These are phyloP conservation scores for Lactifluus volemus DNA, from an alignment of 768 basidiomycete species.

Conservation along the genomic window DNA sequence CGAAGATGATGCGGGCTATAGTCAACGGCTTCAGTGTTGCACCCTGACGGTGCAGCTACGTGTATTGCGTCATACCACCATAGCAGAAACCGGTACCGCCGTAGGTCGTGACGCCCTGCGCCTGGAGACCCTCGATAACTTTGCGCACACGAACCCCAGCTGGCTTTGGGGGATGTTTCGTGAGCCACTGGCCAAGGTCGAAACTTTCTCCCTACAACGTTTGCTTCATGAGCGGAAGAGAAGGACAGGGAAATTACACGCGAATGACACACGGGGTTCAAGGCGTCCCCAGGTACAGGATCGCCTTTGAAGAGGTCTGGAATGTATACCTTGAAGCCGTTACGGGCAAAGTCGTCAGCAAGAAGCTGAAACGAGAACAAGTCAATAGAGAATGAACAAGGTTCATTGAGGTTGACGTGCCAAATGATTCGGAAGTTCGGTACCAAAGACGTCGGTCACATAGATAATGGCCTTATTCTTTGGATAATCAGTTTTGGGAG, in stretches of 20 bases:
- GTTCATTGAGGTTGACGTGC: slow-evolving; percentile 7
- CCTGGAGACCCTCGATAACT: slow-evolving; percentile 25
- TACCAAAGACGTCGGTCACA: slow-evolving; percentile 33
- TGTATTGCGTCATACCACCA: slow-evolving; percentile 11
- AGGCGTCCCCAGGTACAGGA: slow-evolving; percentile 18
- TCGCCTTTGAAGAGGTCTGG: slow-evolving; percentile 24
- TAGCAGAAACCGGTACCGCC: slow-evolving; percentile 27
- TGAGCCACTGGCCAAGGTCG: slow-evolving; percentile 3
- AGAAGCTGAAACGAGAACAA: slow-evolving; percentile 27
- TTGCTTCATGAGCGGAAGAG: background rate
- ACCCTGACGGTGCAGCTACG: background rate
- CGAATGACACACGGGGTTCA: slow-evolving; percentile 13
- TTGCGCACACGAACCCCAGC: slow-evolving; percentile 21
- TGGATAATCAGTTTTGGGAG: slow-evolving; percentile 31
- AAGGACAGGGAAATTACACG: background rate
- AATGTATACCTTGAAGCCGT: slow-evolving; percentile 26
- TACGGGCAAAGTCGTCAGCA: slow-evolving; percentile 35
- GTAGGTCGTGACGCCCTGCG: slow-evolving; percentile 24
- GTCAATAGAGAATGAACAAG: background rate
- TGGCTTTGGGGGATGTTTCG: slow-evolving; percentile 16
- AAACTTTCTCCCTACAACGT: background rate
- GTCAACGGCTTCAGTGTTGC: background rate
- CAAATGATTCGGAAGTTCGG: slow-evolving; percentile 27
- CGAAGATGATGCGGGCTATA: slow-evolving; percentile 12
- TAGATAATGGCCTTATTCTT: slow-evolving; percentile 36